Evolutionary conservation across 495 filamentous ascomycete genomes (phyloP), one percentile per base, ranked within the genome.

Genomic region (Xylaria flabelliformis): DNA sequence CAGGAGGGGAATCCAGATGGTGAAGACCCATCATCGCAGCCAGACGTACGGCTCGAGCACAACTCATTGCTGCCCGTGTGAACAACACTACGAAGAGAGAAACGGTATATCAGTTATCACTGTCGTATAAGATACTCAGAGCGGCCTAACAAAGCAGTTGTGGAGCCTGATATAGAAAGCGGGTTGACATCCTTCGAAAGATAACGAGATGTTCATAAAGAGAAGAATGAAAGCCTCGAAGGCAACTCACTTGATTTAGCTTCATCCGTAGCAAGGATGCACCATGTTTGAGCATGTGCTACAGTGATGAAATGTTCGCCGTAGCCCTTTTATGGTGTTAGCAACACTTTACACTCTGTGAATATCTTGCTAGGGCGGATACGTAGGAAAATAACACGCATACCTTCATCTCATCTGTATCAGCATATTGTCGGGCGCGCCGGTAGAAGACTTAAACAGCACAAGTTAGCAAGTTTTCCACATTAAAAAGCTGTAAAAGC

Each of bases 11-110:
- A 69, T 87, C 85, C 19, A 87, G 81, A 26, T 82, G 79, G 26
- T 87, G 80, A 13, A 86, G 79, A 1, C 84, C 83, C 81, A 87
- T 82, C 82, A 87, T 84, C 56, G 80, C 74, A 10, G 78, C 77
- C 19, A 87, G 78, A 21, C 82, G 75, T 53, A 84, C 80, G 36
- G 69, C 78, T 61, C 81, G 68, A 5, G 85, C 79, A 51, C 77
- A 76, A 66, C 80, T 85, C 82, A 86, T 85, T 12, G 82, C 77
- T 0, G 83, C 81, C 58, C 83, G 77, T 19, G 85, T 85, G 62
- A 85, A 83, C 44, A 79, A 55, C 79, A 84, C 67, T 69, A 44
- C 12, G 21, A 4, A 29, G 15, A 46, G 64, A 58, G 8, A 34
- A 34, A 61, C 26, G 3, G 21, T 17, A 8, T 29, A 34, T 69